Percentiles rank a stretch among this genome's conserved stretches.
Evolutionary conservation across 2,329 filamentous ascomycete species (phyloP).

Genomic region (Alternaria ventricosa): DNA sequence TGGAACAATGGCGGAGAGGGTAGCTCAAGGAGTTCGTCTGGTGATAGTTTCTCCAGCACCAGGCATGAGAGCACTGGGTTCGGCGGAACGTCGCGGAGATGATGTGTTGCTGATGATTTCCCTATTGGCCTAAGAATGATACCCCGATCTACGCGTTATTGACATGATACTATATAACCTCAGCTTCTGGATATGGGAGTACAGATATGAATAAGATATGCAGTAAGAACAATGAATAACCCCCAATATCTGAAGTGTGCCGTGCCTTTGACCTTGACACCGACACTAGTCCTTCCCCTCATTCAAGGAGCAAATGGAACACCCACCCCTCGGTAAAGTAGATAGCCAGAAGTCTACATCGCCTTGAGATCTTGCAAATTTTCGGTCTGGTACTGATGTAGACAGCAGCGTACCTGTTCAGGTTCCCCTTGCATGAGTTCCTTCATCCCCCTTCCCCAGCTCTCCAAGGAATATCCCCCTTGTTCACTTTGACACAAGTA

Average conservation of each 20-base stretch:
- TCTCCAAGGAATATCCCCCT: conserved; percentile 42
- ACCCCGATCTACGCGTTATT: conserved; percentile 22
- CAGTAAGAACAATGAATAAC: not conserved
- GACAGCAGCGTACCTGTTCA: not conserved
- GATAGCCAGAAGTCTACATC: not conserved
- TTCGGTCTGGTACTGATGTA: not conserved
- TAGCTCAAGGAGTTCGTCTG: conserved; percentile 44
- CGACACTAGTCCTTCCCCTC: not conserved
- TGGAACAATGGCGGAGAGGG: conserved; percentile 50
- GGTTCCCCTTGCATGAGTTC: not conserved
- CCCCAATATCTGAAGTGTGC: not conserved
- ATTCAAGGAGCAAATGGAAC: not conserved
- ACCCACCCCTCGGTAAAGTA: not conserved
- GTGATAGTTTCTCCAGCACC: conserved; percentile 52
- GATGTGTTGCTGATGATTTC: conserved; percentile 8
- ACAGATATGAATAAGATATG: not conserved
- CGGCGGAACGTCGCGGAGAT: conserved; percentile 66
- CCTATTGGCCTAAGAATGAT: conserved; percentile 39
- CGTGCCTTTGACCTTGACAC: fast-evolving
- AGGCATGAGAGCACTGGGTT: conserved; percentile 75
- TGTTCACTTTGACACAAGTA: conserved; percentile 40
- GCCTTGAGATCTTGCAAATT: not conserved
- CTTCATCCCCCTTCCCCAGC: not conserved
- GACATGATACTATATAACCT: not conserved
- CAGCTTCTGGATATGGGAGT: not conserved